phyloP scores from a whole-genome alignment of 202 grass and related monocot species.

The Hordeum pubiflorum region DNA sequence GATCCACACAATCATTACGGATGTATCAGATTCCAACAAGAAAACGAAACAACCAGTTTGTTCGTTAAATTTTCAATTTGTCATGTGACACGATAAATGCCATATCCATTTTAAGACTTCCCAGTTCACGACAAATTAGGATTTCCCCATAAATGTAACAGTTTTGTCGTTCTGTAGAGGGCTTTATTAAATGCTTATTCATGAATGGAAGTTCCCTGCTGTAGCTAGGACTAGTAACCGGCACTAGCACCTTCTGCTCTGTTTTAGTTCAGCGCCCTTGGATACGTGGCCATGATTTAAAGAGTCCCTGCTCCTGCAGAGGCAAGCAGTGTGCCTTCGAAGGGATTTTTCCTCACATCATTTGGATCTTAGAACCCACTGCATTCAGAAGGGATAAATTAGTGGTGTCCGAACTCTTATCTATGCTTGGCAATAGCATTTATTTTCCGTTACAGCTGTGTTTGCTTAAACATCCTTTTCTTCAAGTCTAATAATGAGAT shows the following conservation, averaged over 20 bases:
- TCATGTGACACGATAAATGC: not conserved
- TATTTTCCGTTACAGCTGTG: not conserved
- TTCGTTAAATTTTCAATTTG: not conserved
- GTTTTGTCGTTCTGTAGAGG: not conserved
- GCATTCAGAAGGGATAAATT: not conserved
- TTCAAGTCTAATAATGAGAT: constrained; percentile 1
- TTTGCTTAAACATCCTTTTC: not conserved
- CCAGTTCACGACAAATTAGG: not conserved
- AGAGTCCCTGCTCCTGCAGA: not conserved
- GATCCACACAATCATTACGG: not conserved
- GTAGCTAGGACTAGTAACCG: not conserved
- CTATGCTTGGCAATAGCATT: not conserved
- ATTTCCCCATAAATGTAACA: not conserved
- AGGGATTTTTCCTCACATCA: not conserved
- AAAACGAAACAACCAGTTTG: not conserved
- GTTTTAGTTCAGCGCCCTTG: not conserved
- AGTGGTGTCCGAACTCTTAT: not conserved
- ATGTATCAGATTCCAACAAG: not conserved
- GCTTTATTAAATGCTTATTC: constrained; percentile 10
- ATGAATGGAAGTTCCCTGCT: not conserved
- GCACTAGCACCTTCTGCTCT: not conserved
- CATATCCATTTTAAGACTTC: not conserved
- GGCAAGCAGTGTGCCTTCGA: not conserved
- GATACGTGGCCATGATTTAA: not conserved
- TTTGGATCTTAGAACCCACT: not conserved